Evolutionary conservation across 108 stramenopile genomes (phyloP).

Genomic region (Schizochytrium sp.): DNA sequence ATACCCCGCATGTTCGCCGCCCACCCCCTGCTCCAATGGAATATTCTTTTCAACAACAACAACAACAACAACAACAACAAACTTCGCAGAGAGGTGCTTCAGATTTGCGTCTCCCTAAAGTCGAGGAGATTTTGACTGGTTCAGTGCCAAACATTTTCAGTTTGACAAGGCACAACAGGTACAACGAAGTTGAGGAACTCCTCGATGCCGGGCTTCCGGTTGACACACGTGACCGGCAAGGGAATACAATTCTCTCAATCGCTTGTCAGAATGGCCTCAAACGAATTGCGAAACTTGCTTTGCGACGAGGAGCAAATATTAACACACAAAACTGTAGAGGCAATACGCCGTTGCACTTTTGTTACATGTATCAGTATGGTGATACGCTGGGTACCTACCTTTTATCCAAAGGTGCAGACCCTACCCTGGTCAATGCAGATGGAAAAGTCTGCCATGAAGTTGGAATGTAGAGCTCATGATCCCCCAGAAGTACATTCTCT

Average conservation of each 20-base stretch:
- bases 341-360: conserved; percentile 76
- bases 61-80: too few relatives aligned
- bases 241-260: conserved; percentile 77
- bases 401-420: conserved; percentile 76
- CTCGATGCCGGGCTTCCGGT: conserved; percentile 75
- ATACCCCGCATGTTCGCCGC: too few relatives aligned
- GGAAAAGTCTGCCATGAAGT: conserved; percentile 58
- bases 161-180: conserved; percentile 77
- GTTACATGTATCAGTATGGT: conserved; percentile 69
- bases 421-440: conserved; percentile 53
- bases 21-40: too few relatives aligned
- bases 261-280: conserved; percentile 83
- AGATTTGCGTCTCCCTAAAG: too few relatives aligned
- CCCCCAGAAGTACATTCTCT: too few relatives aligned
- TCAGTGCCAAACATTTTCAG: conserved; percentile 76
- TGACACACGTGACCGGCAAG: conserved; percentile 77
- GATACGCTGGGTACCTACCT: conserved; percentile 72
- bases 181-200: conserved; percentile 74
- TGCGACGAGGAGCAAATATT: conserved; percentile 76
- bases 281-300: conserved; percentile 76
- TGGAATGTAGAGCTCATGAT: neutral
- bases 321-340: conserved; percentile 72
- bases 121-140: too few relatives aligned
- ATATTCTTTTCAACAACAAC: too few relatives aligned
- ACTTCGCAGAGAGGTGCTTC: too few relatives aligned